Conservation (phyloP, 2,329 filamentous ascomycete genomes). For the Clarireedia sp. region DNA sequence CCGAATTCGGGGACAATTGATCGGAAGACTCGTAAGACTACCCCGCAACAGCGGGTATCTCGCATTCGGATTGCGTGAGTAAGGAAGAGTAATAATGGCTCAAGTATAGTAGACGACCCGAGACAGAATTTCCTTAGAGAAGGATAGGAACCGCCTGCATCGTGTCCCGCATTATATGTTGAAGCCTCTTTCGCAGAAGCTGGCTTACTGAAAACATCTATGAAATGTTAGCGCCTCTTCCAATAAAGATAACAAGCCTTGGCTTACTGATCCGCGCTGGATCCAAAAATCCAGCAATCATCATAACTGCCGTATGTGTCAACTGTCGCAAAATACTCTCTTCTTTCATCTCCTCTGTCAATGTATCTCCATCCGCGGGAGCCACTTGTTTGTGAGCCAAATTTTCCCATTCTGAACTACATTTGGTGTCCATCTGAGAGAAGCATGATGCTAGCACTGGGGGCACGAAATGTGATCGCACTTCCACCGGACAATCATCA, state of each 20-base stretch:
- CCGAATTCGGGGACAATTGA: slow-evolving; percentile 74
- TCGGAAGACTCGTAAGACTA: slow-evolving; percentile 79
- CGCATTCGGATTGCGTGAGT: slow-evolving; percentile 84
- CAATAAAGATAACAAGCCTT: not conserved
- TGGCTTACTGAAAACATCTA: slow-evolving; percentile 1
- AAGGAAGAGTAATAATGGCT: slow-evolving; percentile 85
- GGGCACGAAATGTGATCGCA: slow-evolving; percentile 73
- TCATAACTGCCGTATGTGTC: slow-evolving; percentile 84
- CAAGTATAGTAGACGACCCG: slow-evolving; percentile 67
- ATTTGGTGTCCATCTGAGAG: slow-evolving; percentile 77
- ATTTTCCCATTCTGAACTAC: slow-evolving; percentile 77
- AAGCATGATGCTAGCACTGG: slow-evolving; percentile 78
- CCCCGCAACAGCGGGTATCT: slow-evolving; percentile 79
- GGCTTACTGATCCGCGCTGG: slow-evolving; percentile 56
- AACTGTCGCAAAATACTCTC: slow-evolving; percentile 92
- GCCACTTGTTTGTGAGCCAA: slow-evolving; percentile 57
- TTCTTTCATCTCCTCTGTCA: slow-evolving; percentile 95
- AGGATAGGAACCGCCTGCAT: slow-evolving; percentile 29
- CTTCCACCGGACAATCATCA: slow-evolving; percentile 78
- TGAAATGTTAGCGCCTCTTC: slow-evolving; percentile 13
- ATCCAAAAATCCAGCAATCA: slow-evolving; percentile 84
- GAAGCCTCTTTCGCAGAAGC: slow-evolving; percentile 24
- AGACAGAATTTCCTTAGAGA: slow-evolving; percentile 78
- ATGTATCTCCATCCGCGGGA: slow-evolving; percentile 62
- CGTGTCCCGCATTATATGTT: slow-evolving; percentile 17